Percentiles rank a stretch among this genome's conserved stretches.
Evolutionary conservation across 2,329 filamentous ascomycete species (phyloP).

Genomic region (Hypoxylon sp.): DNA sequence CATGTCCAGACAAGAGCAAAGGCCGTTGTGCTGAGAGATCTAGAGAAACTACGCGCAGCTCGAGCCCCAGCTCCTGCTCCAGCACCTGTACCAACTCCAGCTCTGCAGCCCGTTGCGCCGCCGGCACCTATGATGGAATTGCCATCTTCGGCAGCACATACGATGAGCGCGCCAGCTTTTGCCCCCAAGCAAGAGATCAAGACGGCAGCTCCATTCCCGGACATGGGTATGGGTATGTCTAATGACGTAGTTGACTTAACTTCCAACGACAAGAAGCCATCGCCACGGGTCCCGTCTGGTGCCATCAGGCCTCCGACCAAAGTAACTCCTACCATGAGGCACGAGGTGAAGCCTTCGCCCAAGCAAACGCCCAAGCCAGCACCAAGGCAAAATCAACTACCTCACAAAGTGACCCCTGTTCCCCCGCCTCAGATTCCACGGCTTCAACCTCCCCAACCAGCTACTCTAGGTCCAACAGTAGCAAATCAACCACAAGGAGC

Average conservation of each 20-base stretch:
- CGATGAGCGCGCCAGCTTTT: conserved; percentile 42
- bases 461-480: conserved; percentile 35
- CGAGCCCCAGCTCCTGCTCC: conserved; percentile 31
- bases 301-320: conserved; percentile 33
- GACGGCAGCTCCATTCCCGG: conserved; percentile 63
- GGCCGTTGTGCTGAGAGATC: conserved; percentile 63
- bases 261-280: conserved; percentile 40
- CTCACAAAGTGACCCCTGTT: conserved; percentile 41
- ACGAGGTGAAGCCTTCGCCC: conserved; percentile 44
- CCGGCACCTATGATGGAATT: conserved; percentile 48
- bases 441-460: conserved; percentile 31
- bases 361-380: conserved; percentile 33
- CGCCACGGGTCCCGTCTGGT: conserved; percentile 39
- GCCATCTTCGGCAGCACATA: conserved; percentile 47
- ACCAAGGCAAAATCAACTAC: conserved; percentile 34
- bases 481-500: conserved; percentile 24
- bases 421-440: conserved; percentile 43
- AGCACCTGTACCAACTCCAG: conserved; percentile 31
- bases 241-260: conserved; percentile 45
- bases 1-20: conserved; percentile 58
- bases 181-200: conserved; percentile 50
- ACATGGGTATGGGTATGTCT: conserved; percentile 62
- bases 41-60: conserved; percentile 52
- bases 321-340: conserved; percentile 38
- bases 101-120: conserved; percentile 37